Percentiles rank a stretch among this genome's conserved stretches.
Evolutionary conservation across 2,329 filamentous ascomycete genomes (phyloP).

Genomic region (Fusarium decemcellulare): DNA sequence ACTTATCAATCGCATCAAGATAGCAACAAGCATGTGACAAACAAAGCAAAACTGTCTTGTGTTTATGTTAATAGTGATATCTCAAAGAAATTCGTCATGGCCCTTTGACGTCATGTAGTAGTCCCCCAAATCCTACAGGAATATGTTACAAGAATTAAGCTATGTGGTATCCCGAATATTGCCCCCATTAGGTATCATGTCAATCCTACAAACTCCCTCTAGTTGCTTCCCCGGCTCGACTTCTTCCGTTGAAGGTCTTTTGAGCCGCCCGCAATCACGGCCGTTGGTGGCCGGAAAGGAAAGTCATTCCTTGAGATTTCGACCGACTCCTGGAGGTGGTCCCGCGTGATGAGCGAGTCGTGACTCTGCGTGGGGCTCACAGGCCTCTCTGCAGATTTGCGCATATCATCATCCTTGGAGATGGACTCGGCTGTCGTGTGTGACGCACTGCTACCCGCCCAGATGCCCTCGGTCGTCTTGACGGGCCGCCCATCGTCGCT

Average conservation of each 20-base stretch:
- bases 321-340: conserved; percentile 35
- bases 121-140: not conserved
- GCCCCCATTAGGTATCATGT: not conserved
- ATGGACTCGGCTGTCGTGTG: conserved; percentile 38
- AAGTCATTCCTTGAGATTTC: conserved; percentile 22
- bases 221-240: conserved; percentile 10
- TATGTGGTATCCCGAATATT: conserved; percentile 1
- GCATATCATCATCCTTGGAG: conserved; percentile 33
- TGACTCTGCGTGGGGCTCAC: conserved; percentile 48
- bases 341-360: conserved; percentile 45
- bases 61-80: not conserved
- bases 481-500: conserved; percentile 29
- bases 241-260: conserved; percentile 37
- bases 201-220: not conserved
- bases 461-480: conserved; percentile 45
- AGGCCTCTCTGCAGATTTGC: conserved; percentile 33
- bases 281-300: conserved; percentile 26
- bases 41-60: conserved; percentile 23
- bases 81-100: conserved; percentile 1
- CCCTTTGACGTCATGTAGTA: conserved; percentile 6
- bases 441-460: conserved; percentile 37
- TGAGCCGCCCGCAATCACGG: conserved; percentile 32
- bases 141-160: conserved; percentile 4
- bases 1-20: not conserved
- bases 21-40: not conserved